phyloP scores from a whole-genome alignment of 768 basidiomycete species.

The Cystofilobasidium bisporidii region DNA sequence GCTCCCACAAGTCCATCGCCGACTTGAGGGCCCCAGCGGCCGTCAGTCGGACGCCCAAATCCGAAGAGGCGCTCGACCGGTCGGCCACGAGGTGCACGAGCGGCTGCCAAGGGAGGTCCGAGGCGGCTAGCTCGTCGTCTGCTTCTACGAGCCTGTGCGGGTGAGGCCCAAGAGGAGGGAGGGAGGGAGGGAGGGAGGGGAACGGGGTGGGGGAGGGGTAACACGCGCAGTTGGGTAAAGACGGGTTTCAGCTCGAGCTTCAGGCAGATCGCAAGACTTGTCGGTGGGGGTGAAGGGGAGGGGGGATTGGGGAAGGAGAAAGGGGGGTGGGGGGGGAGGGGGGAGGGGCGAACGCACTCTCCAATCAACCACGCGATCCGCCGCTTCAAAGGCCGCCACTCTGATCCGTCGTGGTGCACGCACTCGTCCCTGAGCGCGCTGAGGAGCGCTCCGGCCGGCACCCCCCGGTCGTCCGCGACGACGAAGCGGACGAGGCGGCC shows the following conservation, averaged over 20 bases:
- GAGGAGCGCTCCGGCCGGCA: conserved; percentile 9
- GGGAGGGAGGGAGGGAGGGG: too few relatives aligned
- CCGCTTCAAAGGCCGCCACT: conserved; percentile 12
- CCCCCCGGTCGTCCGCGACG: conserved; percentile 8
- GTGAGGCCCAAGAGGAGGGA: too few relatives aligned
- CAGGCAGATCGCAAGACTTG: too few relatives aligned
- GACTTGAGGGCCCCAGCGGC: conserved; percentile 16
- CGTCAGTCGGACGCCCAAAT: conserved; percentile 19
- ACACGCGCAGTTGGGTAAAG: too few relatives aligned
- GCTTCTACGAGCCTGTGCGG: conserved; percentile 24
- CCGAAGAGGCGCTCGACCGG: neutral
- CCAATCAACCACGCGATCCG: conserved; percentile 26
- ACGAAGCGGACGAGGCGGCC: conserved; percentile 24
- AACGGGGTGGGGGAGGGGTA: too few relatives aligned
- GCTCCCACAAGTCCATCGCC: conserved; percentile 28
- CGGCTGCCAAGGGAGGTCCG: conserved; percentile 11
- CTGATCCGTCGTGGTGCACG: neutral
- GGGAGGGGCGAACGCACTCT: conserved; percentile 7
- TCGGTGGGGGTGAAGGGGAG: too few relatives aligned
- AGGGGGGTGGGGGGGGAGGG: neutral
- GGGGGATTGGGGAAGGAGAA: too few relatives aligned
- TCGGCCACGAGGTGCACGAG: conserved; percentile 11
- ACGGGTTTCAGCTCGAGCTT: too few relatives aligned
- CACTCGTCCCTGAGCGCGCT: conserved; percentile 13
- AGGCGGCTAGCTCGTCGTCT: conserved; percentile 20